phyloP scores from a whole-genome alignment of 169 alveolate genomes.

The Eimeria acervulina region DNA sequence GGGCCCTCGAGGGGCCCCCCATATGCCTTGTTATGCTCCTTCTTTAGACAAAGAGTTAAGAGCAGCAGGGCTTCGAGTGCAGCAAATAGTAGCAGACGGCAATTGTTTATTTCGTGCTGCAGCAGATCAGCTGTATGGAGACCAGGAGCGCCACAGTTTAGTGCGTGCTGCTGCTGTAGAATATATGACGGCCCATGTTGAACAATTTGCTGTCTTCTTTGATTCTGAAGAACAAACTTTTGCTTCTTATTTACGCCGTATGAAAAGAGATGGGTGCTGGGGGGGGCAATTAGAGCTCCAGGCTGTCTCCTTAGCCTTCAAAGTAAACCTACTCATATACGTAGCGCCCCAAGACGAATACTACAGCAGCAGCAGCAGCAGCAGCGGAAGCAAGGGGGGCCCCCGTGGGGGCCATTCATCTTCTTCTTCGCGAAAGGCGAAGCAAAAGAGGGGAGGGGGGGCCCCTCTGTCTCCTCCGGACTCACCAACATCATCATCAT shows the following conservation, averaged over 20 bases:
- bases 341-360: neutral
- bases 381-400: neutral
- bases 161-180: constrained; percentile 56
- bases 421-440: neutral
- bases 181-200: constrained; percentile 19
- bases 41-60: neutral
- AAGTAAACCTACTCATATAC: constrained; percentile 60
- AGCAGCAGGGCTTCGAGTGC: constrained; percentile 38
- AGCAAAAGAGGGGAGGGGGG: neutral
- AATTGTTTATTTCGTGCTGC: constrained; percentile 75
- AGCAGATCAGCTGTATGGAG: constrained; percentile 64
- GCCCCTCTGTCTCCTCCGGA: neutral
- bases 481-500: constrained; percentile 3
- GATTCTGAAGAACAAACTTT: constrained; percentile 35
- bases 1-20: constrained; percentile 4
- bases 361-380: neutral
- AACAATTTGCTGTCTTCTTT: neutral
- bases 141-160: constrained; percentile 50
- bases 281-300: constrained; percentile 79
- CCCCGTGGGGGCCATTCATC: constrained; percentile 6
- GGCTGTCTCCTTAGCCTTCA: constrained; percentile 40
- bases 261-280: constrained; percentile 55
- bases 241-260: constrained; percentile 34
- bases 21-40: neutral
- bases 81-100: constrained; percentile 45